Percentiles rank a stretch among this genome's conserved stretches.
These are phyloP conservation scores for Fraxinus angustifolia DNA, from an alignment of 305 asterid species.

Conservation along the genomic window DNA sequence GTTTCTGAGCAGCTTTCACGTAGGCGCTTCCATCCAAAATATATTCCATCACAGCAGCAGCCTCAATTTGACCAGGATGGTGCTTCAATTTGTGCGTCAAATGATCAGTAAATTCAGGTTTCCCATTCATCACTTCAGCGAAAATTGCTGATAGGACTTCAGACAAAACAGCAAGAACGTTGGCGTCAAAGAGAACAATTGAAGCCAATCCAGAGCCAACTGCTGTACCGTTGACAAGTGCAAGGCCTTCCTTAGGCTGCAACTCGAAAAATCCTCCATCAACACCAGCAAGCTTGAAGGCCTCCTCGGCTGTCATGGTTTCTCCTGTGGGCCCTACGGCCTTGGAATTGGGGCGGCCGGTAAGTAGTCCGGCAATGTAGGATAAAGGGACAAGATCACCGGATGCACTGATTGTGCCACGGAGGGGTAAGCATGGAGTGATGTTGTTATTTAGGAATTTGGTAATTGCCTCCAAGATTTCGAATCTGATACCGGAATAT, in stretches of 20 bases:
- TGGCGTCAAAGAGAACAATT: constrained; percentile 67
- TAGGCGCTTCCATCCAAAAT: constrained; percentile 66
- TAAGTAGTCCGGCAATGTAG: constrained; percentile 80
- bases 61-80: constrained; percentile 88
- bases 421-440: constrained; percentile 76
- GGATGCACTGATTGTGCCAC: constrained; percentile 83
- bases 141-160: constrained; percentile 72
- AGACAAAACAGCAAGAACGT: constrained; percentile 47
- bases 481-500: constrained; percentile 78
- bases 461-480: constrained; percentile 72
- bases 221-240: constrained; percentile 84
- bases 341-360: constrained; percentile 74
- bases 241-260: constrained; percentile 89
- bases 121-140: constrained; percentile 89
- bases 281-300: constrained; percentile 60
- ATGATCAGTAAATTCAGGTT: constrained; percentile 79
- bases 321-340: constrained; percentile 65
- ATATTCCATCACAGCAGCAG: constrained; percentile 88
- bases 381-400: constrained; percentile 85
- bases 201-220: constrained; percentile 93
- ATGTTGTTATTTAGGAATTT: constrained; percentile 68
- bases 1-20: constrained; percentile 58
- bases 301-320: constrained; percentile 52
- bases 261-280: constrained; percentile 61
- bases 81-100: constrained; percentile 78